A percentile compares a stretch with the other conserved stretches of the same genome.
phyloP scores from a whole-genome alignment of 768 basidiomycete species.

The Psilocybe azurescens region DNA sequence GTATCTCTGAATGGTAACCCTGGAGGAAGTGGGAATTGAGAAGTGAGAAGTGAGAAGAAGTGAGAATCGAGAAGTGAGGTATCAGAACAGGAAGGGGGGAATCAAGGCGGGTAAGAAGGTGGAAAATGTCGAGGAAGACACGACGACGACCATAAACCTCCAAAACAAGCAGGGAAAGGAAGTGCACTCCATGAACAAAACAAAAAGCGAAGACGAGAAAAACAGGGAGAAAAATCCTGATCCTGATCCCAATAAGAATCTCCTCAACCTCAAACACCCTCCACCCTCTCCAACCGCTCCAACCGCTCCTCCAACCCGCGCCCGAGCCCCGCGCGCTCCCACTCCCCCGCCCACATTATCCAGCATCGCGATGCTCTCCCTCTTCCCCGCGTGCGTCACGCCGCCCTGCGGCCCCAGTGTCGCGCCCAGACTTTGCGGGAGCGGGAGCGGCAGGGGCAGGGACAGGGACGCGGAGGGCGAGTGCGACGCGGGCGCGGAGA shows the following conservation, averaged over 20 bases:
- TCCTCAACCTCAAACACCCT: constrained; percentile 58
- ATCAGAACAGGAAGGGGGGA: too few relatives aligned
- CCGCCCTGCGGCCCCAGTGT: constrained; percentile 27
- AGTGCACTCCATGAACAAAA: too few relatives aligned
- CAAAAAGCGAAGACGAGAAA: too few relatives aligned
- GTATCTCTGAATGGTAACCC: too few relatives aligned
- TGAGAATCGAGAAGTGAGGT: too few relatives aligned
- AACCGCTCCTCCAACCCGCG: constrained; percentile 83
- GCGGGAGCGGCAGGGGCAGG: neutral
- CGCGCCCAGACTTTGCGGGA: neutral
- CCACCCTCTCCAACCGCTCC: constrained; percentile 72
- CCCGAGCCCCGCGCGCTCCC: constrained; percentile 86
- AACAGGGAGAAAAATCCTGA: too few relatives aligned
- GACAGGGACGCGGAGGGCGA: neutral
- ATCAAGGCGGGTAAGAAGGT: too few relatives aligned
- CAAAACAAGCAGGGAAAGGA: too few relatives aligned
- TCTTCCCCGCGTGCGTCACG: constrained; percentile 27
- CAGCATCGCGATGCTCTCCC: constrained; percentile 49
- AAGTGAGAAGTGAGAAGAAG: too few relatives aligned
- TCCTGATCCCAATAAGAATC: constrained; percentile 29
- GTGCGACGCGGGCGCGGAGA: neutral
- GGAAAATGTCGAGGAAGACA: too few relatives aligned
- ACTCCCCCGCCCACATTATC: constrained; percentile 78
- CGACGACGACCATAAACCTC: too few relatives aligned
- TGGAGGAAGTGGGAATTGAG: too few relatives aligned